Evolutionary conservation across 2,329 filamentous ascomycete genomes (phyloP), one percentile per base, ranked within the genome.

Genomic region (Penicillium palitans): DNA sequence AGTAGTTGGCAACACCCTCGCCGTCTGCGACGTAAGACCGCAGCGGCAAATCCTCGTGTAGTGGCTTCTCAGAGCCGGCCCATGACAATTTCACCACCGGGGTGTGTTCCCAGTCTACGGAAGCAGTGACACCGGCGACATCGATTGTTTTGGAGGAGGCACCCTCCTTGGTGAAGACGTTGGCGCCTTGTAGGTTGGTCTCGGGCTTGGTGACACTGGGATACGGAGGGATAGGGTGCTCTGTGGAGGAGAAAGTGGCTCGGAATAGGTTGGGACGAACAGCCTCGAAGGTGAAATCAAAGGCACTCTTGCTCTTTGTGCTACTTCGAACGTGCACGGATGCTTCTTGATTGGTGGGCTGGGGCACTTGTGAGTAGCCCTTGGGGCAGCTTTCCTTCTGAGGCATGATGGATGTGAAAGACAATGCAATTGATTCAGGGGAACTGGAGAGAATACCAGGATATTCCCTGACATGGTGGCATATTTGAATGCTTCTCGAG

Each of bases 1-100:
- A 85, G 68, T 90, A 90, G 66, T 89, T 86, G 0, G 86, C 82
- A 21, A 89, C 74, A 1, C 88, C 88, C 0, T 76, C 70, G 0
- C 83, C 83, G 62, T 90, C 86, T 8, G 85, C 76, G 1, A 80
- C 82, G 63, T 90, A 91, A 0, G 87, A 89, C 10, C 88, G 84
- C 65, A 84, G 80, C 0, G 83, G 81, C 2, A 91, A 74, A 67
- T 91, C 89, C 2, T 77, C 72, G 66, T 89, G 83, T 4, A 91
- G 75, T 0, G 84, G 80, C 27, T 78, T 75, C n/a, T 79, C 63
- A 7, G 80, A 75, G 29, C 75, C 80, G 6, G 77, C 75, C 52
- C 84, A 81, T 3, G 79, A 80, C 2, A 90, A 67, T 0, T 83
- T 82, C 2, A 90, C 76, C 1, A 87, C 74, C 0, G 87, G 87